phyloP scores from a whole-genome alignment of 2,329 filamentous ascomycete species.

The Bipolaris victoriae region DNA sequence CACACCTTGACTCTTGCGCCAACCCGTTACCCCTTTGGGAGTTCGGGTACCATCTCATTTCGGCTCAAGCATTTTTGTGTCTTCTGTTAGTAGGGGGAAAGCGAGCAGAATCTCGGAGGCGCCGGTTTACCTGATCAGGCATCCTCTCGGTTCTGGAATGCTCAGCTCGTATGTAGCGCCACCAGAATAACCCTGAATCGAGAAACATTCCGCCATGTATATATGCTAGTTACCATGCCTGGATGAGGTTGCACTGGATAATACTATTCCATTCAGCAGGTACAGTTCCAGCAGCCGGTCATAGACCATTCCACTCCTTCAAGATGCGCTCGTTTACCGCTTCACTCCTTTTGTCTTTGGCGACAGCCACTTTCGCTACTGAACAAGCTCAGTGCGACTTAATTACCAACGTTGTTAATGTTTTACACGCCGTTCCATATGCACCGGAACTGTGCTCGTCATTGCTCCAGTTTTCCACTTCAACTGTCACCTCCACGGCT shows the following conservation, averaged over 20 bases:
- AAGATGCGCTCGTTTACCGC: neutral
- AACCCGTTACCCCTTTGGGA: neutral
- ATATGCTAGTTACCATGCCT: neutral
- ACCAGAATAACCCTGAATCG: neutral
- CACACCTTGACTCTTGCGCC: neutral
- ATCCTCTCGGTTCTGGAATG: neutral
- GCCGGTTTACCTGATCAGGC: neutral
- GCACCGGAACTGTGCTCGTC: conserved; percentile 1
- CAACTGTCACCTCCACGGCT: neutral
- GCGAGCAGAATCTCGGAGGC: neutral
- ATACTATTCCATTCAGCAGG: neutral
- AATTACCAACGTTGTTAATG: neutral
- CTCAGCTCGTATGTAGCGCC: neutral
- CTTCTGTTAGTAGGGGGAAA: neutral
- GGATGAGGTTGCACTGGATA: neutral
- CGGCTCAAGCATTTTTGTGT: neutral
- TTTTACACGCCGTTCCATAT: neutral
- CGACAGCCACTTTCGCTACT: neutral
- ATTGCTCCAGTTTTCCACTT: neutral
- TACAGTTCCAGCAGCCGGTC: neutral
- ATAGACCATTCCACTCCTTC: neutral
- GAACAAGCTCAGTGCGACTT: neutral
- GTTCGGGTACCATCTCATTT: neutral
- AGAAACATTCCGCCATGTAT: neutral
- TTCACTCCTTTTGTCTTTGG: conserved; percentile 4